phyloP scores from a whole-genome alignment of 1,284 basidiomycete genomes.

The Tylopilus orsonianus region DNA sequence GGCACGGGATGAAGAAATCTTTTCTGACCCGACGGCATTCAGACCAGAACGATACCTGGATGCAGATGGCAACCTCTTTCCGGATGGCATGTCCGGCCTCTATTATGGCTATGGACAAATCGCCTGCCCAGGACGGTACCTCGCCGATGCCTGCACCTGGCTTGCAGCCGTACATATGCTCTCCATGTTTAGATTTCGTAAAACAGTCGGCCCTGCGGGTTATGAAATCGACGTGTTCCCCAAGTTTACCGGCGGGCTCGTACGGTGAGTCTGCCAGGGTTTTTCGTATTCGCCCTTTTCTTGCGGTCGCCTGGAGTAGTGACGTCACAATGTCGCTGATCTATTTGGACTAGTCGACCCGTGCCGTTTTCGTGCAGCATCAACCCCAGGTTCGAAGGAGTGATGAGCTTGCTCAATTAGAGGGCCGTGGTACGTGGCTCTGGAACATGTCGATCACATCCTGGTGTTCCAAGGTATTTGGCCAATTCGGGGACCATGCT shows the following conservation, averaged over 20 bases:
- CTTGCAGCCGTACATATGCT: slow-evolving; percentile 20
- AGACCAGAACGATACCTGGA: slow-evolving; percentile 26
- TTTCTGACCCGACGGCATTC: slow-evolving; percentile 24
- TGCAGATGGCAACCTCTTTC: slow-evolving; percentile 17
- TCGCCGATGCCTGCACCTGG: slow-evolving; percentile 21
- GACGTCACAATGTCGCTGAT: neutral
- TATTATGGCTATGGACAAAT: slow-evolving; percentile 27
- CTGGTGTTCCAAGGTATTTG: no score
- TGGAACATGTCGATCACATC: no score
- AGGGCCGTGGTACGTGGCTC: neutral
- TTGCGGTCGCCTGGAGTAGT: neutral
- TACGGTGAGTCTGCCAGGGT: slow-evolving; percentile 15
- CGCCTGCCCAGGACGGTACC: slow-evolving; percentile 25
- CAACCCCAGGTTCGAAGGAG: slow-evolving; percentile 18
- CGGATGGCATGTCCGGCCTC: slow-evolving; percentile 12
- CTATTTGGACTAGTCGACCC: slow-evolving; percentile 14
- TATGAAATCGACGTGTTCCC: slow-evolving; percentile 27
- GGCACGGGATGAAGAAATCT: slow-evolving; percentile 24
- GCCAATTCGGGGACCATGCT: no score
- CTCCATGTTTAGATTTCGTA: slow-evolving; percentile 22
- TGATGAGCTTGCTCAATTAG: slow-evolving; percentile 6
- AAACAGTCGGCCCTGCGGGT: slow-evolving; percentile 23
- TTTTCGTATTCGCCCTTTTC: neutral
- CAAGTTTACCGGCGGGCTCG: slow-evolving; percentile 17
- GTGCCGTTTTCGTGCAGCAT: slow-evolving; percentile 23